Evolutionary conservation across 768 basidiomycete genomes (phyloP), one percentile per base, ranked within the genome.

Genomic region (Collybia sp.): DNA sequence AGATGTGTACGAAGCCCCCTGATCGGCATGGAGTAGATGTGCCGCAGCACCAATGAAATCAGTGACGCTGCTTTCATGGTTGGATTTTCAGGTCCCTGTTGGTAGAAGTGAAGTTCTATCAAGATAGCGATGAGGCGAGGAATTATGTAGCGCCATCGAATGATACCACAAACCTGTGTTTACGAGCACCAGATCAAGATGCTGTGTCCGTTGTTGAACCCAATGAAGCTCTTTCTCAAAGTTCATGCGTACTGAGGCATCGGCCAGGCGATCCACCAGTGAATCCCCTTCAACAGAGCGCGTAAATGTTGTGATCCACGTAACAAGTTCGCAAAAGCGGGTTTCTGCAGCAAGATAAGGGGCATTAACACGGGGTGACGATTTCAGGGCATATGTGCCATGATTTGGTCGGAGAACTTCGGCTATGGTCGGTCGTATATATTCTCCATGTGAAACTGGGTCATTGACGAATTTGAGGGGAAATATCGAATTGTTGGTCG

Each of bases 401-500:
- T 30, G 15, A 15, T 43, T 53, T 13, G 54, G 50, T 2, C 20
- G 39, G 3, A 35, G 16, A 16, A 33, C 18, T 0, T 42, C 34
- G 2, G 17, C 13, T n/a, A 8, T 12, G 5, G 45, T 9, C 19
- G 40, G 41, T 11, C 30, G 48, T 16, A 31, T n/a, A 19, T 44
- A 58, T 9, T 44, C 35, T 8, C 44, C 53, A 31, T 39, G 32
- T 2, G 38, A 32, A 12, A 38, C 9, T 6, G 57, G 57, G 6
- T 50, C 30, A 18, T 54, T 48, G 5, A 49, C 31, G 43, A 58
- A 57, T 1, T 46, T 39, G 0, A 58, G 49, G 9, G 55, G 55
- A 1, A 15, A 18, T 8, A 20, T 18, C 0, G 46, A 42, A 16
- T 6, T 20, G 16, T 17, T 50, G 12, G 47, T n/a, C 5, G 53